These are phyloP conservation scores for Candida vaughaniae DNA, from an alignment of 805 yeast genomes.

Conservation along the genomic window DNA sequence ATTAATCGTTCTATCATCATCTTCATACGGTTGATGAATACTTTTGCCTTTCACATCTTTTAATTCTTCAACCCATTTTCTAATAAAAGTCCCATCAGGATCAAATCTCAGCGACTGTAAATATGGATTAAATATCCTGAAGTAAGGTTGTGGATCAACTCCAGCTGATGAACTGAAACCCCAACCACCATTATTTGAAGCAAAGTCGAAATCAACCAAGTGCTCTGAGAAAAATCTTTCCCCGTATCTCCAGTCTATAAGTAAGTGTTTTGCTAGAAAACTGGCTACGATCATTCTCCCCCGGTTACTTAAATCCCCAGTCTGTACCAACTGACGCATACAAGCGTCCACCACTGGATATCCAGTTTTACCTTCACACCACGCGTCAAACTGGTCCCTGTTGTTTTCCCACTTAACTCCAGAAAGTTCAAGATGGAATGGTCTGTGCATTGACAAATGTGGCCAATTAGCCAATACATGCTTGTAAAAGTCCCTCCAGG, in stretches of 20 bases:
- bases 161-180: constrained; percentile 54
- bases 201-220: constrained; percentile 52
- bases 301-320: constrained; percentile 55
- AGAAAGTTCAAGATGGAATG: constrained; percentile 44
- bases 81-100: constrained; percentile 45
- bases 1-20: constrained; percentile 23
- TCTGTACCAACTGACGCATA: constrained; percentile 51
- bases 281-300: constrained; percentile 55
- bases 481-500: constrained; percentile 59
- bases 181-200: constrained; percentile 61
- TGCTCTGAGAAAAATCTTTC: constrained; percentile 49
- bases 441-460: constrained; percentile 47
- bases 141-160: constrained; percentile 56
- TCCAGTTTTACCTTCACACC: constrained; percentile 58
- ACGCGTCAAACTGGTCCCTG: constrained; percentile 39
- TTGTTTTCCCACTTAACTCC: constrained; percentile 46
- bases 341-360: constrained; percentile 58
- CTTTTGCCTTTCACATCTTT: constrained; percentile 25
- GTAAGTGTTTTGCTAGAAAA: constrained; percentile 48
- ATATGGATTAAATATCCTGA: constrained; percentile 53
- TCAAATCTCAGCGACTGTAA: constrained; percentile 51
- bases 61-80: constrained; percentile 52
- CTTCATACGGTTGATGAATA: constrained; percentile 33
- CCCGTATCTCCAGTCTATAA: constrained; percentile 57
- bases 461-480: constrained; percentile 53